phyloP scores from a whole-genome alignment of 495 filamentous ascomycete species.

The Penicillium arizonense region DNA sequence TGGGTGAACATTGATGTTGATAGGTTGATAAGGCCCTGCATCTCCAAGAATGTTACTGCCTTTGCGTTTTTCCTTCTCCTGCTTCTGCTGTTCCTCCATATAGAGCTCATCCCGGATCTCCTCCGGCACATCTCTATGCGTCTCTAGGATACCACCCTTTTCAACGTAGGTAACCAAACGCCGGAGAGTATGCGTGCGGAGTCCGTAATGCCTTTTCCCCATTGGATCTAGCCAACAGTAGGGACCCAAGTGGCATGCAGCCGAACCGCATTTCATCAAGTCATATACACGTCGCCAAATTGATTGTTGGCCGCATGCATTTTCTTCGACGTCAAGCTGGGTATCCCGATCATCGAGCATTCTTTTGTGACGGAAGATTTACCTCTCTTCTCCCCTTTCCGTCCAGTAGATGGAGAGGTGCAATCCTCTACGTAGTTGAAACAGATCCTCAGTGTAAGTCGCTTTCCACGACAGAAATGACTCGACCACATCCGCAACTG shows the following conservation, averaged over 20 bases:
- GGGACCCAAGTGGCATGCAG: conserved; percentile 20
- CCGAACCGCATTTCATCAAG: conserved; percentile 27
- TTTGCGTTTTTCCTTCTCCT: conserved; percentile 20
- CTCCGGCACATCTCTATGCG: conserved; percentile 26
- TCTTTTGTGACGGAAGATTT: conserved; percentile 13
- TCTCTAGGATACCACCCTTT: conserved; percentile 17
- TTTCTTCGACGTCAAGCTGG: conserved; percentile 6
- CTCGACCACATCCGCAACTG: neutral
- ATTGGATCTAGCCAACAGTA: conserved; percentile 32
- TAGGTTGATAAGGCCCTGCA: conserved; percentile 10
- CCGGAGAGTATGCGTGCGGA: conserved; percentile 21
- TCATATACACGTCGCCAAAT: conserved; percentile 29
- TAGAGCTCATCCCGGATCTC: conserved; percentile 21
- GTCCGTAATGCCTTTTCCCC: conserved; percentile 32
- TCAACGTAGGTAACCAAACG: conserved; percentile 22
- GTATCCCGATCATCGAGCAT: too few species aligned
- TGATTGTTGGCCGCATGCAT: conserved; percentile 17
- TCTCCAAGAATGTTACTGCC: neutral
- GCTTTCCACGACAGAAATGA: too few species aligned
- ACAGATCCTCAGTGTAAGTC: conserved; percentile 1
- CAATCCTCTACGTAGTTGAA: neutral
- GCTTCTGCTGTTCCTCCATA: conserved; percentile 23
- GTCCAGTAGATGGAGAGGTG: neutral
- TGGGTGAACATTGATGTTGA: conserved; percentile 20
- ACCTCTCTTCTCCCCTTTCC: conserved; percentile 20